Percentiles rank a stretch among this genome's conserved stretches.
Evolutionary conservation across 805 yeast genomes (phyloP).

Genomic region (Candida qinlingensis): DNA sequence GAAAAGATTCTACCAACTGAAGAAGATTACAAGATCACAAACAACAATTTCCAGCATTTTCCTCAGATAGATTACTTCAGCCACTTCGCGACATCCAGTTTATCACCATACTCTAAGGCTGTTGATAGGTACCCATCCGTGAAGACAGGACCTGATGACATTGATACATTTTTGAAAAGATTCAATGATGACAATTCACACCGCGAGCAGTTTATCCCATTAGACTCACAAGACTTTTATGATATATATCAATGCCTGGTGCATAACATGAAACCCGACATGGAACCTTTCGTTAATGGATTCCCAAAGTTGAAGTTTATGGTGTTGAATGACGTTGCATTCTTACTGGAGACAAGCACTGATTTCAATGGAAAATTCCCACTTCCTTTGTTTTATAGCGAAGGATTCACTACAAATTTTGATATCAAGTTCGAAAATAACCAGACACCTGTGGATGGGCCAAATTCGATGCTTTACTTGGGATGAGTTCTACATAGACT

Average conservation of each 20-base stretch:
- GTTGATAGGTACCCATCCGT: conserved; percentile 39
- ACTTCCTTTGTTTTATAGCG: conserved; percentile 32
- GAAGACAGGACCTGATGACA: conserved; percentile 35
- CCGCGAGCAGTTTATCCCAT: conserved; percentile 22
- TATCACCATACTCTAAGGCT: conserved; percentile 39
- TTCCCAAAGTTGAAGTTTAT: conserved; percentile 32
- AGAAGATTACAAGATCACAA: conserved; percentile 24
- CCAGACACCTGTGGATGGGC: neutral
- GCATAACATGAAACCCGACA: conserved; percentile 32
- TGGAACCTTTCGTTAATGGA: conserved; percentile 29
- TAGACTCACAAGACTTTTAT: conserved; percentile 29
- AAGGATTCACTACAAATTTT: conserved; percentile 28
- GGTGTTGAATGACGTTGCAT: conserved; percentile 35
- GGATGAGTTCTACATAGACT: neutral
- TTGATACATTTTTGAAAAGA: conserved; percentile 25
- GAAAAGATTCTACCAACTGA: conserved; percentile 29
- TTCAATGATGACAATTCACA: conserved; percentile 22
- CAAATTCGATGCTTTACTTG: neutral
- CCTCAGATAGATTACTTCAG: conserved; percentile 32
- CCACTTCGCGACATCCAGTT: conserved; percentile 29
- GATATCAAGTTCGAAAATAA: neutral
- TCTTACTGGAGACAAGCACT: conserved; percentile 25
- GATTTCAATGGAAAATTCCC: conserved; percentile 22
- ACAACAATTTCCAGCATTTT: conserved; percentile 24
- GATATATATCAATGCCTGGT: conserved; percentile 32